These are phyloP conservation scores for Serendipita indica DNA, from an alignment of 768 basidiomycete genomes.

Conservation along the genomic window DNA sequence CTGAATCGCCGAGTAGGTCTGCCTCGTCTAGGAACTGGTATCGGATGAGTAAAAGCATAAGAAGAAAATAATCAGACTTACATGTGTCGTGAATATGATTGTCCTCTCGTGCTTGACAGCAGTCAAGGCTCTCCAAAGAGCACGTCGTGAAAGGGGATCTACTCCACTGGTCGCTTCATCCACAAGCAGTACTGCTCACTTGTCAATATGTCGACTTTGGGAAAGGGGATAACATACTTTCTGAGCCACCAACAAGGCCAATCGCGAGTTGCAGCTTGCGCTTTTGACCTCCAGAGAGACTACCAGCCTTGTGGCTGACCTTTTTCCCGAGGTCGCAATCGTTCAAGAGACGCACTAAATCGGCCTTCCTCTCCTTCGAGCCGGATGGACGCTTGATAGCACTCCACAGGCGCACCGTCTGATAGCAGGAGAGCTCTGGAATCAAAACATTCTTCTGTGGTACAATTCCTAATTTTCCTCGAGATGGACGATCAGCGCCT, in stretches of 20 bases:
- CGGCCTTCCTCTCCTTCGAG: slow-evolving; percentile 31
- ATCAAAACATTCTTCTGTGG: slow-evolving; percentile 77
- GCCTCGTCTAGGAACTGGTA: slow-evolving; percentile 61
- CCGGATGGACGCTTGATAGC: slow-evolving; percentile 48
- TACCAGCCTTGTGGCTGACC: slow-evolving; percentile 47
- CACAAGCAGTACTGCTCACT: slow-evolving; percentile 11
- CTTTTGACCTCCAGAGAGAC: slow-evolving; percentile 68
- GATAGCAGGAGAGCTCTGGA: slow-evolving; percentile 56
- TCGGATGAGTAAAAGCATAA: slow-evolving; percentile 8
- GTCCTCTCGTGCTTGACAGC: slow-evolving; percentile 49
- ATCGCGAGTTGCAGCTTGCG: slow-evolving; percentile 72
- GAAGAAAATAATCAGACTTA: slow-evolving; percentile 21
- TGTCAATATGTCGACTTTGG: slow-evolving; percentile 12
- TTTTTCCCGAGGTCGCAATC: slow-evolving; percentile 66
- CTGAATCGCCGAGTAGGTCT: slow-evolving; percentile 59
- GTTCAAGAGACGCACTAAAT: slow-evolving; percentile 45
- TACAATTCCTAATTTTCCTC: slow-evolving; percentile 58
- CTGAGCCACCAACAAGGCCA: slow-evolving; percentile 61
- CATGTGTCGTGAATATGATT: slow-evolving; percentile 68
- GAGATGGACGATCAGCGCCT: slow-evolving; percentile 37
- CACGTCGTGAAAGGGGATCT: slow-evolving; percentile 63
- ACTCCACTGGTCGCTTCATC: slow-evolving; percentile 47
- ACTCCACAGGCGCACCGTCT: slow-evolving; percentile 58
- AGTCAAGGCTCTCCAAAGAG: slow-evolving; percentile 62
- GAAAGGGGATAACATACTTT: slow-evolving; percentile 29